phyloP scores from a whole-genome alignment of 441 rosid genomes.

The Melastoma candidum region DNA sequence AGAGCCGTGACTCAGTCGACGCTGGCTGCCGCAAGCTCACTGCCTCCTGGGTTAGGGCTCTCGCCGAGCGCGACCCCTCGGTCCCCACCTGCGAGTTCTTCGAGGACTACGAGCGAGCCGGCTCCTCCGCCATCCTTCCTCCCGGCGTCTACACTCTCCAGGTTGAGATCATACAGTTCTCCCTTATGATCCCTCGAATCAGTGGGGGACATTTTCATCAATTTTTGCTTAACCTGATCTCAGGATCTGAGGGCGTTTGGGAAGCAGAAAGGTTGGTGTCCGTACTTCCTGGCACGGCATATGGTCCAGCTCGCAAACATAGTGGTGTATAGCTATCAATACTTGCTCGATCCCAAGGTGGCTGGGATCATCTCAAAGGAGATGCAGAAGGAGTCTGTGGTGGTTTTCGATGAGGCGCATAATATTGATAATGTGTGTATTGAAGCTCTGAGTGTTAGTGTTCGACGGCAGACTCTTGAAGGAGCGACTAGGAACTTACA shows the following conservation, averaged over 20 bases:
- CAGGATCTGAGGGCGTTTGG: constrained; percentile 85
- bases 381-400: constrained; percentile 87
- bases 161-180: constrained; percentile 22
- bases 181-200: too few relatives aligned
- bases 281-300: constrained; percentile 84
- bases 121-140: constrained; percentile 63
- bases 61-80: constrained; percentile 64
- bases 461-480: constrained; percentile 83
- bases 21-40: constrained; percentile 86
- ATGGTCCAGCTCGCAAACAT: constrained; percentile 92
- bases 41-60: constrained; percentile 79
- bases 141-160: constrained; percentile 92
- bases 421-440: constrained; percentile 94
- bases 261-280: constrained; percentile 81
- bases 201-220: too few relatives aligned
- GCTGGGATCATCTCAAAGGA: constrained; percentile 96
- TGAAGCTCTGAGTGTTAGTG: constrained; percentile 92
- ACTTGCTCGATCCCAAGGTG: constrained; percentile 91
- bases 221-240: not conserved
- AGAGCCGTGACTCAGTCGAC: constrained; percentile 91
- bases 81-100: constrained; percentile 74
- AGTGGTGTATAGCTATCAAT: constrained; percentile 89
- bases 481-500: constrained; percentile 86
- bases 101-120: constrained; percentile 79
- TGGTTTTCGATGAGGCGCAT: constrained; percentile 96